These are phyloP conservation scores for Asterochloris erici DNA, from an alignment of 139 green algal genomes.

Conservation along the genomic window DNA sequence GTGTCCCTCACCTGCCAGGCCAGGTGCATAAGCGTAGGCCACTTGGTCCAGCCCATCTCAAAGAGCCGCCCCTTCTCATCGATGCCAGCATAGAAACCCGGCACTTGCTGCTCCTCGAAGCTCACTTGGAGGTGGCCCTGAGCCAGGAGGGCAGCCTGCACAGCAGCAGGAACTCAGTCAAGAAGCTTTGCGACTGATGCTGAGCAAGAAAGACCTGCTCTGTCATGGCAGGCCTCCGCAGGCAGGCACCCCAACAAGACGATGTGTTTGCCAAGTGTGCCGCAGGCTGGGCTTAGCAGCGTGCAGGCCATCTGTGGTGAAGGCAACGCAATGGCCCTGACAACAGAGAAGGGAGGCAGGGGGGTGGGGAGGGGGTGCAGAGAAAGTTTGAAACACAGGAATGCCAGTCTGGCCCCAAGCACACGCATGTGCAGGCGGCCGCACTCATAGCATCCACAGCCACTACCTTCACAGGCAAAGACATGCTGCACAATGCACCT, in stretches of 20 bases:
- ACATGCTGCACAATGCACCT: neutral
- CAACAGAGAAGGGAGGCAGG: too few species aligned
- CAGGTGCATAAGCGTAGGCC: constrained; percentile 31
- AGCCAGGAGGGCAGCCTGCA: neutral
- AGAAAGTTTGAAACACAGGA: too few species aligned
- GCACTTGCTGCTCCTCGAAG: constrained; percentile 19
- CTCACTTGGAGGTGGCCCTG: neutral
- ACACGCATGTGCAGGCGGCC: too few species aligned
- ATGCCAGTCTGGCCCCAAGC: too few species aligned
- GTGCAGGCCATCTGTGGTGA: too few species aligned
- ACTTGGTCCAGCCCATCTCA: constrained; percentile 33
- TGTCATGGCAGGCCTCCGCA: too few species aligned
- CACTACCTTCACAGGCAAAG: neutral
- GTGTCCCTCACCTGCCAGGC: constrained; percentile 19
- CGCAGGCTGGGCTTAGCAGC: too few species aligned
- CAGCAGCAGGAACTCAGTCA: neutral
- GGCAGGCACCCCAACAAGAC: too few species aligned
- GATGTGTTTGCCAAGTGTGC: too few species aligned
- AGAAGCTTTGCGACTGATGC: neutral
- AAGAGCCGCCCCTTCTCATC: constrained; percentile 9
- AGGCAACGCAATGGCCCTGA: too few species aligned
- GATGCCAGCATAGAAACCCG: constrained; percentile 25
- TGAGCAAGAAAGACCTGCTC: neutral
- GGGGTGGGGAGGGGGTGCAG: too few species aligned
- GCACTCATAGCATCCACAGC: neutral